Evolutionary conservation across 2,329 filamentous ascomycete species (phyloP), one percentile per base, ranked within the genome.

Genomic region (Dactylonectria macrodidyma): DNA sequence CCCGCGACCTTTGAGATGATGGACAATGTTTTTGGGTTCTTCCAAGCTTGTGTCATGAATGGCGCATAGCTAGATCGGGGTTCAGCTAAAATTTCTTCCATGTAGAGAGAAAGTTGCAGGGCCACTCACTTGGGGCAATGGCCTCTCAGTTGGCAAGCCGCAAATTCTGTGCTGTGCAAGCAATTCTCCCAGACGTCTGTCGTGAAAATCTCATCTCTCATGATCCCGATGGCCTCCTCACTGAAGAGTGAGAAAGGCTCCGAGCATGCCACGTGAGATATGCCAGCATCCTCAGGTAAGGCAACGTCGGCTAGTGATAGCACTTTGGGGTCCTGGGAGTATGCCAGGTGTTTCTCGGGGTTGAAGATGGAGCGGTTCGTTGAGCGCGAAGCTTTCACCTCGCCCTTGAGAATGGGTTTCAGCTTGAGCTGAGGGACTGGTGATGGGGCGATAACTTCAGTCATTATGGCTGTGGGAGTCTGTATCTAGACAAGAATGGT

Each of bases 1-100:
- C 86, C 87, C 1, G 87, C 87, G 33, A 89, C 80, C 60, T 84
- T 79, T 14, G 86, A 88, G 41, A 89, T 77, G 38, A 65, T 54
- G 30, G 51, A 36, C 51, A 54, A 6, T 1, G 51, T 54, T 38
- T 36, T 22, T 12, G 51, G 51, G n/a, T 54, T 10, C n/a, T 54
- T 54, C 51, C 51, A 54, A 4, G 51, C 51, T 22, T 54, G 30
- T n/a, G 51, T 54, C 51, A 54, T 54, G 33, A 54, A 54, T 10
- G 30, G 33, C 11, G 51, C 51, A 54, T 54, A 54, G 12, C 51
- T 54, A 12, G 50, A 38, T 44, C 2, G 5, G 3, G 11, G 5
- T 22, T 54, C 9, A 54, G n/a, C 4, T n/a, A 6, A 44, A 8
- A n/a, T 8, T 5, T 8, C 7, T 36, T 1, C 9, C 3, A 19